phyloP scores from a whole-genome alignment of 768 basidiomycete genomes.

The Nidularia pulvinata region DNA sequence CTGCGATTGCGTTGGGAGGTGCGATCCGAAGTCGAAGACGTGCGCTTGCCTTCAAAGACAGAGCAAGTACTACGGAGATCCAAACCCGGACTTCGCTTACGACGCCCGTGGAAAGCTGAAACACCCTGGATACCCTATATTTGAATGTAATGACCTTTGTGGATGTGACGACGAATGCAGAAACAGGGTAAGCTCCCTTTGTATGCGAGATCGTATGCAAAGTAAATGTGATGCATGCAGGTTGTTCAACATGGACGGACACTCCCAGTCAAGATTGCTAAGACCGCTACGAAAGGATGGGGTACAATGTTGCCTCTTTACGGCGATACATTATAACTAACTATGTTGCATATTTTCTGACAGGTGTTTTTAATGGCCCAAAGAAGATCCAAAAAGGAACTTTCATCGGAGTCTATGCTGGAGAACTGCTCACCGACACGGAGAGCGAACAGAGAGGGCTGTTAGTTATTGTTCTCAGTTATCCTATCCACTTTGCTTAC shows the following conservation, averaged over 20 bases:
- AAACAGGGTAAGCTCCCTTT: conserved; percentile 62
- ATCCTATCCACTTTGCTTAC: background rate
- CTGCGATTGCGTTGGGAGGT: conserved; percentile 76
- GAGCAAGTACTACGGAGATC: conserved; percentile 28
- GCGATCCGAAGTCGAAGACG: conserved; percentile 70
- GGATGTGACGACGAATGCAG: conserved; percentile 79
- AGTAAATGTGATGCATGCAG: conserved; percentile 29
- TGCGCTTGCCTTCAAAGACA: conserved; percentile 74
- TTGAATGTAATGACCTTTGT: conserved; percentile 87
- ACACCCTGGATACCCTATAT: conserved; percentile 57
- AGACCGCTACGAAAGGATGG: conserved; percentile 84
- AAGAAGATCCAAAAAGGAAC: conserved; percentile 67
- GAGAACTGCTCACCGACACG: conserved; percentile 73
- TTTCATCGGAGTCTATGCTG: conserved; percentile 84
- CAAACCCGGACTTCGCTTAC: conserved; percentile 60
- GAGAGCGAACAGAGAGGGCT: conserved; percentile 68
- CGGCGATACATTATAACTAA: conserved; percentile 1
- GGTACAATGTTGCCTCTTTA: conserved; percentile 41
- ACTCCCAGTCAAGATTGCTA: conserved; percentile 58
- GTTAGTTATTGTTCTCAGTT: conserved; percentile 34
- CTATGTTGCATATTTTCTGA: background rate
- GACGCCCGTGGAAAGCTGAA: conserved; percentile 58
- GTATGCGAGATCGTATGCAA: background rate
- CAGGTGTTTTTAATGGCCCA: conserved; percentile 71
- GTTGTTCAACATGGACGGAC: conserved; percentile 84